Evolutionary conservation across 2,329 filamentous ascomycete genomes (phyloP), one percentile per base, ranked within the genome.

Genomic region (Venturia pyrina): DNA sequence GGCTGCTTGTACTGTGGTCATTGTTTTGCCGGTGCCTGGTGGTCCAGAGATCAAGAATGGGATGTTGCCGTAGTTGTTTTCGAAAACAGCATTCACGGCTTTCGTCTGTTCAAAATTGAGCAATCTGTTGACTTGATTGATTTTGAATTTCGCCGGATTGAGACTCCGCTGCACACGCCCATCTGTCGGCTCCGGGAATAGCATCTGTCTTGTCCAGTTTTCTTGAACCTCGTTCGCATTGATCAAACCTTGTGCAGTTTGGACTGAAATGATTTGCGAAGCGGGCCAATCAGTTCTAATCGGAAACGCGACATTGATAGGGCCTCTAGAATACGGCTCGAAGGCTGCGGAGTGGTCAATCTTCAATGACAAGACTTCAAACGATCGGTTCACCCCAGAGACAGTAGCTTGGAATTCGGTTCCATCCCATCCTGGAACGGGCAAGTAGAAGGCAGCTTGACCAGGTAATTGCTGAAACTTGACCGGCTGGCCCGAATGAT

Each of bases 1-100:
- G 11, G 78, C 76, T 63, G 74, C 74, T 69, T 82, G 80, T 21
- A 81, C 79, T 1, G 82, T 69, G 2, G 80, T 82, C 67, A 81
- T 82, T 10, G 81, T 82, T 69, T 83, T 82, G 0, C 81, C 80
- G 7, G 80, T 82, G n/a, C 81, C 81, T 13, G 80, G 80, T 11
- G 80, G 80, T 0, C 80, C 81, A 8, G 76, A 78, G 21, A 82
- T 79, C 11, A 82, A 72, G 68, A 78, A 82, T 3, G 80, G 80
- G 7, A 82, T 68, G 17, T 69, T 72, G 6, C 80, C 80, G 70
- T 79, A 82, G 17, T 77, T 72, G 46, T 74, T 70, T 15, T 70
- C 70, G 37, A 77, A 72, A 2, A 81, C 71, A 10, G 77, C 75
- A 43, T 79, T 74, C 7, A 82, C 76, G 0, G 78, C 79, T 69